Percentiles rank a stretch among this genome's conserved stretches.
These are phyloP conservation scores for Musa schizocarpa DNA, from an alignment of 176 grass and related monocot species.

Conservation along the genomic window DNA sequence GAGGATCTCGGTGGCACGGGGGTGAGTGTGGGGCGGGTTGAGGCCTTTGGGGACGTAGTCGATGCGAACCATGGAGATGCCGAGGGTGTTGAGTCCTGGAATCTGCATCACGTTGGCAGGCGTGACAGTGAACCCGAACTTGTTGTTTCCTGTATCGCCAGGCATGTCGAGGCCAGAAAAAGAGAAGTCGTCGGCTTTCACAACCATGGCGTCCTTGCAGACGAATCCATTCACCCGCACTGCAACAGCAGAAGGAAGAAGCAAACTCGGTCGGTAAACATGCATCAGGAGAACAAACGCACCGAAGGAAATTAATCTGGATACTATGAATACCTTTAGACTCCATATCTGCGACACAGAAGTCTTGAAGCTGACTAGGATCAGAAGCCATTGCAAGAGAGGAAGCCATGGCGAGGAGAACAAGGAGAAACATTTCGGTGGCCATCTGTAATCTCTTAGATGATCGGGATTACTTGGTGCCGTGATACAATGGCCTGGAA, in stretches of 20 bases:
- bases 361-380: not conserved
- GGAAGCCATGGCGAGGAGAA: not conserved
- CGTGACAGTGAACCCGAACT: not conserved
- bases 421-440: not conserved
- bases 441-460: not conserved
- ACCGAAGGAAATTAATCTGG: too few species aligned
- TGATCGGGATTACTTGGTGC: too few species aligned
- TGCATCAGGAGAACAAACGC: too few species aligned
- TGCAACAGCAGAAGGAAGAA: not conserved
- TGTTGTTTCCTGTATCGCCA: not conserved
- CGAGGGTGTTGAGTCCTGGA: not conserved
- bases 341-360: not conserved
- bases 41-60: not conserved
- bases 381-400: not conserved
- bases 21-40: not conserved
- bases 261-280: not conserved
- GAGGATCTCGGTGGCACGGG: not conserved
- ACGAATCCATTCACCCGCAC: not conserved
- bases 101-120: not conserved
- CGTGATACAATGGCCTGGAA: too few species aligned
- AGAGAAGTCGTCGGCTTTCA: not conserved
- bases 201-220: not conserved
- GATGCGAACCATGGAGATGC: not conserved
- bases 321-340: not conserved
- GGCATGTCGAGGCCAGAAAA: not conserved